phyloP scores from a whole-genome alignment of 345 rosid species.

The Eucalyptus leucophloia region DNA sequence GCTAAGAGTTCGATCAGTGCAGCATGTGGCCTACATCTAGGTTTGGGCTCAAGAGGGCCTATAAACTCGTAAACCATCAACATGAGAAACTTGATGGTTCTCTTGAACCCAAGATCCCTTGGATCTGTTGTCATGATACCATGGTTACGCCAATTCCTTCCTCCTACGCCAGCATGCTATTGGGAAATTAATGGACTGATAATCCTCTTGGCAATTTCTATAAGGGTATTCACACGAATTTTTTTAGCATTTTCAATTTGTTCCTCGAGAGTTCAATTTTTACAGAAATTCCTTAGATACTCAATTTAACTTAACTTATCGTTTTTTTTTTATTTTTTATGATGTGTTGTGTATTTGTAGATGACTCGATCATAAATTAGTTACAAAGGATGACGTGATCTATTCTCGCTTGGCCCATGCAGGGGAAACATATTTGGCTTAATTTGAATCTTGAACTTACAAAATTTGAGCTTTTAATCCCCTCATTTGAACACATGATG shows the following conservation, averaged over 20 bases:
- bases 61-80: background rate
- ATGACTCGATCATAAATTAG: background rate
- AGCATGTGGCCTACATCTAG: background rate
- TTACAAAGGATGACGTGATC: rapidly evolving
- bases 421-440: background rate
- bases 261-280: background rate
- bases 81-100: background rate
- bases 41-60: background rate
- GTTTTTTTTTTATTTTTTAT: background rate
- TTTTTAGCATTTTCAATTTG: background rate
- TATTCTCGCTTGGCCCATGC: background rate
- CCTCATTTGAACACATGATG: background rate
- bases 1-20: background rate
- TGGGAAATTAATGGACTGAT: background rate
- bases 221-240: background rate
- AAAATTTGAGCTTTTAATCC: background rate
- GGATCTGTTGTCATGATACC: background rate
- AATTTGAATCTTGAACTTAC: background rate
- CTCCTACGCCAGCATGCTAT: background rate
- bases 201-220: background rate
- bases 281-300: background rate
- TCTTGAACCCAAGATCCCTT: background rate
- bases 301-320: background rate
- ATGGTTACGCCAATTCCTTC: background rate
- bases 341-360: background rate